Conservation (phyloP, 805 yeast species). For the Lipomyces spencermartinsiae region DNA sequence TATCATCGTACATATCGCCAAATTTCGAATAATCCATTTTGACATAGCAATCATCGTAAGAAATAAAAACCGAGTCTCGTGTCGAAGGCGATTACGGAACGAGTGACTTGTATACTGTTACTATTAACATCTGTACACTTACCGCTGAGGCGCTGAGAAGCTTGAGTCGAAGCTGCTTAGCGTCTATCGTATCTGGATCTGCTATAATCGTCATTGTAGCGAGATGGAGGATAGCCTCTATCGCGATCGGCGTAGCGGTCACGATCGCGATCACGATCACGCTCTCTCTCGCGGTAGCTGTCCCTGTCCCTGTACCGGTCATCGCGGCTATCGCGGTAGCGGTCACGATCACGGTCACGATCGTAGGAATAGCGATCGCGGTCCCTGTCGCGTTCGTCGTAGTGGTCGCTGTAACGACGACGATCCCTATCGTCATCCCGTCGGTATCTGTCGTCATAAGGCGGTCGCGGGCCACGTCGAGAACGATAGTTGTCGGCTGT, state of each 20-base stretch:
- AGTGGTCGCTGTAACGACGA: slow-evolving; percentile 29
- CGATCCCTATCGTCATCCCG: slow-evolving; percentile 30
- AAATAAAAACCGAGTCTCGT: neutral
- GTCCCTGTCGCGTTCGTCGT: slow-evolving; percentile 32
- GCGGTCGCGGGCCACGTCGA: slow-evolving; percentile 19
- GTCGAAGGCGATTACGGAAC: neutral
- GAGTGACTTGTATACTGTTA: neutral
- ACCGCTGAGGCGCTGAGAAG: neutral
- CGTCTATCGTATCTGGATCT: slow-evolving; percentile 11
- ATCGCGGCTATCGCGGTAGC: slow-evolving; percentile 21
- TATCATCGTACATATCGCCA: neutral
- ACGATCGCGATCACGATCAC: slow-evolving; percentile 23
- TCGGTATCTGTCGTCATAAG: slow-evolving; percentile 31
- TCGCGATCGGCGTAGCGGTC: slow-evolving; percentile 25
- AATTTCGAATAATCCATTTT: neutral
- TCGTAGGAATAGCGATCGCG: slow-evolving; percentile 30
- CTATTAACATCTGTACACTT: neutral
- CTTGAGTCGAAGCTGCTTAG: neutral
- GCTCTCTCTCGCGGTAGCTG: slow-evolving; percentile 23
- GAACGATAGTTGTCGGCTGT: slow-evolving; percentile 13
- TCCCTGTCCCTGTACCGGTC: slow-evolving; percentile 16
- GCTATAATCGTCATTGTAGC: slow-evolving; percentile 5
- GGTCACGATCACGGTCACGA: slow-evolving; percentile 23
- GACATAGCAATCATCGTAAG: slow-evolving; percentile 2
- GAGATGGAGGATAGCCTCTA: slow-evolving; percentile 21